Percentiles rank a stretch among this genome's conserved stretches.
Conservation (phyloP, 2,329 filamentous ascomycete species). For the Ceratocystis variospora region DNA sequence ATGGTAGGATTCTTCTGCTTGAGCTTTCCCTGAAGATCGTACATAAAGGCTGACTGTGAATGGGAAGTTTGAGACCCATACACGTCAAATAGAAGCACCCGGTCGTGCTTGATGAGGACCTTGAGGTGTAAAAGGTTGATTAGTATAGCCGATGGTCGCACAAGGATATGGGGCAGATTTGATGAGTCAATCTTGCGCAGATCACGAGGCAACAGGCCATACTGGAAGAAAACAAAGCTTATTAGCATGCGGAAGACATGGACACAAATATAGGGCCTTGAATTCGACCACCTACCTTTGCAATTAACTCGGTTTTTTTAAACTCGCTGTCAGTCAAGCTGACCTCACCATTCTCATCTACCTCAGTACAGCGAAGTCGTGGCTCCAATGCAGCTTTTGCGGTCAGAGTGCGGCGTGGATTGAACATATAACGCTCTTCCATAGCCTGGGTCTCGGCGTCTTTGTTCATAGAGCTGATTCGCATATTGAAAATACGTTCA, state of each 20-base stretch:
- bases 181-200: slow-evolving; percentile 96
- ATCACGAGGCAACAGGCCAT: slow-evolving; percentile 84
- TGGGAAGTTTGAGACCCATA: slow-evolving; percentile 92
- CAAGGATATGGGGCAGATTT: slow-evolving; percentile 84
- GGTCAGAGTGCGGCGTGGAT: slow-evolving; percentile 36
- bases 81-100: slow-evolving; percentile 88
- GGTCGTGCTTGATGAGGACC: slow-evolving; percentile 87
- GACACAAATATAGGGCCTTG: neutral
- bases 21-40: slow-evolving; percentile 85
- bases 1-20: slow-evolving; percentile 49
- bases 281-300: slow-evolving; percentile 47
- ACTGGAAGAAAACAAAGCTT: slow-evolving; percentile 36
- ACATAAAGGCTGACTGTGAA: slow-evolving; percentile 93
- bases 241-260: slow-evolving; percentile 21
- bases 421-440: slow-evolving; percentile 18
- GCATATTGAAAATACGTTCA: slow-evolving; percentile 17
- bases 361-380: slow-evolving; percentile 82
- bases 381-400: slow-evolving; percentile 72
- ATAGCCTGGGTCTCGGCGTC: slow-evolving; percentile 12
- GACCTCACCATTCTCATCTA: slow-evolving; percentile 82
- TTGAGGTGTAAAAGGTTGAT: slow-evolving; percentile 94
- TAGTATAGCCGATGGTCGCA: slow-evolving; percentile 82
- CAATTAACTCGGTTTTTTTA: slow-evolving; percentile 93
- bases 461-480: slow-evolving; percentile 17
- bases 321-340: slow-evolving; percentile 91